Conservation (phyloP, 176 grass and related monocot genomes). For the Guadua angustifolia region DNA sequence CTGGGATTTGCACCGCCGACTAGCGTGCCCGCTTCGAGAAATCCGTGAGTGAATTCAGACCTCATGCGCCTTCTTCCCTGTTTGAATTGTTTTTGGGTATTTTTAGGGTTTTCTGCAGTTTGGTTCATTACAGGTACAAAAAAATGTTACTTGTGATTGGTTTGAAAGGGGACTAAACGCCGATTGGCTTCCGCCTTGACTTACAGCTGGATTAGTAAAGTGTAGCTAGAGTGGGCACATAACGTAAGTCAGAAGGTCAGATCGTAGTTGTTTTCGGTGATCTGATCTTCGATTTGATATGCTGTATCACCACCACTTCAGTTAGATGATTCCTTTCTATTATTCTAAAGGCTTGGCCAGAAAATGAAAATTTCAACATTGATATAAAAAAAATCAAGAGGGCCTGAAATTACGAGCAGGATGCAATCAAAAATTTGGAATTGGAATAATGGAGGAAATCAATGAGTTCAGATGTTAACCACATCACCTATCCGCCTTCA, state of each 20-base stretch:
- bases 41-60: constrained; percentile 58
- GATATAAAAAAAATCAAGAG: too few relatives aligned
- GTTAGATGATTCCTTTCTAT: neutral
- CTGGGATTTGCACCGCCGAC: constrained; percentile 78
- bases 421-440: neutral
- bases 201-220: constrained; percentile 1
- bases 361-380: neutral
- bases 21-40: constrained; percentile 88
- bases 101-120: constrained; percentile 22
- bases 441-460: neutral
- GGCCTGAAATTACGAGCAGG: neutral
- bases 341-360: neutral
- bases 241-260: neutral
- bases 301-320: neutral
- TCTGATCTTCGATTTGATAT: neutral
- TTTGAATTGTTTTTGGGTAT: constrained; percentile 9
- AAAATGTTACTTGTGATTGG: neutral
- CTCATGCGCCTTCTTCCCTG: neutral
- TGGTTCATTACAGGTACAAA: neutral
- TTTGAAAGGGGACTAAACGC: neutral
- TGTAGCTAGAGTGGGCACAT: neutral
- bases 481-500: neutral
- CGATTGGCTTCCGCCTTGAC: neutral
- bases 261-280: neutral
- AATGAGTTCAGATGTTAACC: neutral